These are phyloP conservation scores for Stemphylium vesicarium DNA, from an alignment of 2,329 filamentous ascomycete species.

Conservation along the genomic window DNA sequence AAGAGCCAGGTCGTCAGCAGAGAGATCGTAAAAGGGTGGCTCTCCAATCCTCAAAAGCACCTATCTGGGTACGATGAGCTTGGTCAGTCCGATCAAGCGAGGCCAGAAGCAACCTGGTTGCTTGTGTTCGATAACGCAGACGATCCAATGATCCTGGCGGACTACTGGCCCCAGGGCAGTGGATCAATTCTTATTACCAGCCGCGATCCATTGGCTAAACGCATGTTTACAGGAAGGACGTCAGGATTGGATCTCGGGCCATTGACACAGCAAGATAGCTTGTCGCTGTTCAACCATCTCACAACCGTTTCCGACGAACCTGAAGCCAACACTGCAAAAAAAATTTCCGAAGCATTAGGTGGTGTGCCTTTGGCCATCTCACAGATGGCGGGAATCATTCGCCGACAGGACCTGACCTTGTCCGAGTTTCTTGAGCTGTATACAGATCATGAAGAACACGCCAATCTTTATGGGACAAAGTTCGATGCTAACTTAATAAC, in stretches of 20 bases:
- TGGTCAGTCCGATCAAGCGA: conserved; percentile 1
- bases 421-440: conserved; percentile 15
- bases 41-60: conserved; percentile 13
- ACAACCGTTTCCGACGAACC: not conserved
- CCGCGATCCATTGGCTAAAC: too few species aligned
- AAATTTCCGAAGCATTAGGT: conserved; percentile 11
- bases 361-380: conserved; percentile 26
- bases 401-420: conserved; percentile 10
- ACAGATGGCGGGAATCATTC: conserved; percentile 28
- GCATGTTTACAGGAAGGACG: not conserved
- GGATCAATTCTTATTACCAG: too few species aligned
- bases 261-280: conserved; percentile 8
- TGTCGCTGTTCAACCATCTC: conserved; percentile 7
- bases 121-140: conserved; percentile 24
- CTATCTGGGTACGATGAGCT: conserved; percentile 1
- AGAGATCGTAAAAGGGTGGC: conserved; percentile 21
- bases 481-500: not conserved
- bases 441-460: conserved; percentile 8
- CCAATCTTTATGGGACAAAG: conserved; percentile 7
- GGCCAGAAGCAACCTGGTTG: conserved; percentile 17
- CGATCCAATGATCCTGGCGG: conserved; percentile 9
- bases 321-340: not conserved
- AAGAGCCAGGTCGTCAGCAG: conserved; percentile 12
- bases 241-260: conserved; percentile 12
- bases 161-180: conserved; percentile 19